Conservation (phyloP, 306 rosid genomes). For the Malus sylvestris region DNA sequence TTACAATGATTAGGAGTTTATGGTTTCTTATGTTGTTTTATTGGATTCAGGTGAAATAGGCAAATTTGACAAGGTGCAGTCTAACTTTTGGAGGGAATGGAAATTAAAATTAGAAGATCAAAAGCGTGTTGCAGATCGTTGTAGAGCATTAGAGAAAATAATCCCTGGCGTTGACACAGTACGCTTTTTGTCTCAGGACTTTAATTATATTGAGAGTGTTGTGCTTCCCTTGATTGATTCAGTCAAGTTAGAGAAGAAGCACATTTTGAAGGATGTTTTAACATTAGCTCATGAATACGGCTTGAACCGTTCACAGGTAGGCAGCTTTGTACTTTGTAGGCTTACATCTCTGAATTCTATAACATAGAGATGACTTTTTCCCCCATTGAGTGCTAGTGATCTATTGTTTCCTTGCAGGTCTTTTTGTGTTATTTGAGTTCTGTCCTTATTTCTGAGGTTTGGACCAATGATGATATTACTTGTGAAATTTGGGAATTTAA, state of each 20-base stretch:
- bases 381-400: slow-evolving; percentile 7
- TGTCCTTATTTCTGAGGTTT: slow-evolving; percentile 75
- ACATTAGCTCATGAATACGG: slow-evolving; percentile 68
- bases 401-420: slow-evolving; percentile 58
- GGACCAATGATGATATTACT: slow-evolving; percentile 80
- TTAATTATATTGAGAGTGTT: slow-evolving; percentile 55
- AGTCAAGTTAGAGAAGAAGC: slow-evolving; percentile 62
- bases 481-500: slow-evolving; percentile 60
- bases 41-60: slow-evolving; percentile 54
- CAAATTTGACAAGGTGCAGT: slow-evolving; percentile 69
- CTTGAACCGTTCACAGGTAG: slow-evolving; percentile 72
- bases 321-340: slow-evolving; percentile 17
- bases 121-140: slow-evolving; percentile 69
- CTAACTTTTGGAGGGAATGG: slow-evolving; percentile 99
- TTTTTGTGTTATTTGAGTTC: slow-evolving; percentile 56
- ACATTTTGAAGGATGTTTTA: slow-evolving; percentile 68
- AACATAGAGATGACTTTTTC: slow-evolving; percentile 3
- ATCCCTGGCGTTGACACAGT: slow-evolving; percentile 87
- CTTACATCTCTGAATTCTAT: slow-evolving; percentile 5
- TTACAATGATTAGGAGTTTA: neutral
- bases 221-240: slow-evolving; percentile 73
- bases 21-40: slow-evolving; percentile 3
- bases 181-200: slow-evolving; percentile 80
- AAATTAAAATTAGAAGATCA: slow-evolving; percentile 84
- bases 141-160: slow-evolving; percentile 69